Percentiles rank a stretch among this genome's conserved stretches.
These are phyloP conservation scores for Mercurialis annua DNA, from an alignment of 345 rosid genomes.

Conservation along the genomic window DNA sequence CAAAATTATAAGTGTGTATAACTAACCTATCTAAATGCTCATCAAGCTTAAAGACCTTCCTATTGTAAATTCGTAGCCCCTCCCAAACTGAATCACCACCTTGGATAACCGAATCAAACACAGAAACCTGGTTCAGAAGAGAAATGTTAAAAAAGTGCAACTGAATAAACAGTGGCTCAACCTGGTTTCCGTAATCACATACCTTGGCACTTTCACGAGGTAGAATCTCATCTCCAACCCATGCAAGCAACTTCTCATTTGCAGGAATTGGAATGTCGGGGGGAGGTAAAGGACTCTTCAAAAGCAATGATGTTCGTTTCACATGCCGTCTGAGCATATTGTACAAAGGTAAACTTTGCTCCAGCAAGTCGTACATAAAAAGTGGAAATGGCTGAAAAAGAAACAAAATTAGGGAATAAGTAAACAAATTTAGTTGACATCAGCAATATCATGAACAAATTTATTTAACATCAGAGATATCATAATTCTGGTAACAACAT, in stretches of 20 bases:
- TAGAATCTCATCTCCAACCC: constrained; percentile 86
- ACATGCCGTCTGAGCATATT: constrained; percentile 60
- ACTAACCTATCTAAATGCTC: constrained; percentile 78
- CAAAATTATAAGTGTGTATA: not conserved
- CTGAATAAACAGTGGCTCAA: constrained; percentile 1
- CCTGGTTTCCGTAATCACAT: constrained; percentile 21
- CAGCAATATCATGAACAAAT: not conserved
- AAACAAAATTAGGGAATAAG: not conserved
- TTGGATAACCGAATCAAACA: constrained; percentile 88
- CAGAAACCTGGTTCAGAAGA: constrained; percentile 57
- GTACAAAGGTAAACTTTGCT: constrained; percentile 78
- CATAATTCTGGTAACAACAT: not conserved
- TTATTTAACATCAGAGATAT: not conserved
- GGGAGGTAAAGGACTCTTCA: constrained; percentile 45
- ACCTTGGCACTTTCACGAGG: constrained; percentile 84
- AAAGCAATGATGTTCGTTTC: constrained; percentile 38
- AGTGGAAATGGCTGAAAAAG: constrained; percentile 61
- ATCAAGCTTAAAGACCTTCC: constrained; percentile 82
- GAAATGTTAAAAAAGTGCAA: not conserved
- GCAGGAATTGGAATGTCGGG: constrained; percentile 78
- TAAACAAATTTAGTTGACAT: not conserved
- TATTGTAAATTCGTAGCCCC: constrained; percentile 71
- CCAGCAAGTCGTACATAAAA: constrained; percentile 60
- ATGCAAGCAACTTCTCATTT: constrained; percentile 70
- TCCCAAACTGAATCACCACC: constrained; percentile 97